Evolutionary conservation across 345 rosid species (phyloP), one percentile per base, ranked within the genome.

Genomic region (Microthlaspi erraticum): DNA sequence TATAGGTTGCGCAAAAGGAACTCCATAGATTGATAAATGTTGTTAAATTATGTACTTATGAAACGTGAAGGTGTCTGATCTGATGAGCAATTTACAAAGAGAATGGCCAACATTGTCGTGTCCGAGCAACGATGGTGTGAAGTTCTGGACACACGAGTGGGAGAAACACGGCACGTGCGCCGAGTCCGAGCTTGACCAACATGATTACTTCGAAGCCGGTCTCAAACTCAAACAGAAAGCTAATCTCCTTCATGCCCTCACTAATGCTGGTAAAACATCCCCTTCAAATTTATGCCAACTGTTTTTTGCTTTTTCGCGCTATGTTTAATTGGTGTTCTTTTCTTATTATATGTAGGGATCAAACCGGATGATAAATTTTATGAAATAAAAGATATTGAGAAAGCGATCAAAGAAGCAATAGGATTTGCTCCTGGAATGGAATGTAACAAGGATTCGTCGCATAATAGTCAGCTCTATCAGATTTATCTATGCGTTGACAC

Each of bases 111-210:
- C 98, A 0, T 71, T 93, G 52, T 52, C 97, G 8, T 93, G 98
- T 72, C 96, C 98, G 0, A 90, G 87, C 77, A 81, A 81, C 66
- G 85, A 85, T 46, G 96, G 96, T 17, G 38, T 52, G 4, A 70
- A 70, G 68, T 90, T 93, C 66, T 93, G 98, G 98, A 75, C 91
- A n/a, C 97, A 93, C 42, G 97, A 93, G 62, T 93, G 97, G 98
- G 74, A 32, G 16, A 93, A 93, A 74, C 97, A 93, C 6, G 98
- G 97, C 5, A 91, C 96, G 6, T 93, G 98, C 75, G 74, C 98
- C 0, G 94, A 91, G 67, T 89, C 98, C 0, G 91, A 82, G 49
- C 87, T 93, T 5, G 96, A 83, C 79, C 90, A 88, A 71, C 94
- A 73, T 20, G 92, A 81, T 20, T 93, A 93, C 78, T 93, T 93